These are phyloP conservation scores for Verticillium isaacii DNA, from an alignment of 2,329 filamentous ascomycete genomes.

Conservation along the genomic window DNA sequence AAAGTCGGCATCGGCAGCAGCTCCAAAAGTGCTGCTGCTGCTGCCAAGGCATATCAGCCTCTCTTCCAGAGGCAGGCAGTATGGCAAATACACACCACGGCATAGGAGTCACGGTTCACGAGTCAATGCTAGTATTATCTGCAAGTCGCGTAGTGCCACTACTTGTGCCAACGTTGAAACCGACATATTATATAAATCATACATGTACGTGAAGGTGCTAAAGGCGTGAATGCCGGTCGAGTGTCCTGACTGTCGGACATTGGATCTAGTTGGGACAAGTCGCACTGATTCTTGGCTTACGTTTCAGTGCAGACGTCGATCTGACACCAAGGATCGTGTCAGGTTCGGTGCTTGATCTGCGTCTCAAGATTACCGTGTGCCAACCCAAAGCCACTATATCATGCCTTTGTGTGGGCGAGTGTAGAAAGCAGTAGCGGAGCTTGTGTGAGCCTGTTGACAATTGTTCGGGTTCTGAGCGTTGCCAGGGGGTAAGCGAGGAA, in stretches of 20 bases:
- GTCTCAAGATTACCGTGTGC: not conserved
- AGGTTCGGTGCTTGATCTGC: not conserved
- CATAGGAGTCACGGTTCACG: conserved; percentile 2
- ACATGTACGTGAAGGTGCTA: not conserved
- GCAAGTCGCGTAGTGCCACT: not conserved
- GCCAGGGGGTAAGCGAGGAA: no score
- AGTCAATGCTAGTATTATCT: not conserved
- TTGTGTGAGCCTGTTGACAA: no score
- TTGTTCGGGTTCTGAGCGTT: no score
- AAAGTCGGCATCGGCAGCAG: not conserved
- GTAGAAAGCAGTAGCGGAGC: no score
- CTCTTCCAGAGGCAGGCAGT: not conserved
- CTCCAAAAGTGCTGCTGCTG: not conserved
- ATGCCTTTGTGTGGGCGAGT: no score
- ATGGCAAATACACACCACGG: not conserved
- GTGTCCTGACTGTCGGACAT: no score
- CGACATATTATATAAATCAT: not conserved
- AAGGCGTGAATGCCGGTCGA: not conserved
- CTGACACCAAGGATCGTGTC: not conserved
- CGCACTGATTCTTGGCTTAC: not conserved
- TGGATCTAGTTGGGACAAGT: no score
- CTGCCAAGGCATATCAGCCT: not conserved
- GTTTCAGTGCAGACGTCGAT: not conserved
- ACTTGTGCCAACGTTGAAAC: no score
- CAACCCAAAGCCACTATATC: no score